Conservation (phyloP, 352 stramenopile species). For the Globisporangium paroecandrum region DNA sequence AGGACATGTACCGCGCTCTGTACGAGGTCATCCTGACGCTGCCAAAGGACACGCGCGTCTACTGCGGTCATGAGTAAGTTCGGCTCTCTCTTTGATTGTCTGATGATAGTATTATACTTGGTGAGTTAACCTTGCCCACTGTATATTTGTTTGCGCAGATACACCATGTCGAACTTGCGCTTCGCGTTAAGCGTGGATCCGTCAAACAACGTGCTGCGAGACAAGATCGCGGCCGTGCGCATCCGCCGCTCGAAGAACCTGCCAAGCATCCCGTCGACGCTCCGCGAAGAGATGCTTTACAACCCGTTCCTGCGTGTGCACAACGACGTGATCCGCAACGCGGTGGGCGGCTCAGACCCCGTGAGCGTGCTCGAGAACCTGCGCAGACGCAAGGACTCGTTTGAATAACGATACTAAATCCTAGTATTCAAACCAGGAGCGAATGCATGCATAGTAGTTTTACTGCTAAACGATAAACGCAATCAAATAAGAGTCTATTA, state of each 20-base stretch:
- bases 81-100: background rate
- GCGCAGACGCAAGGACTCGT: constrained; percentile 72
- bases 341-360: constrained; percentile 70
- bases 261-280: constrained; percentile 89
- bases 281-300: constrained; percentile 86
- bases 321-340: constrained; percentile 78
- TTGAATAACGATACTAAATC: constrained; percentile 31
- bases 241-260: constrained; percentile 79
- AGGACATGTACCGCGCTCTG: constrained; percentile 87
- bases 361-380: constrained; percentile 80
- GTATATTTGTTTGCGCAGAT: constrained; percentile 28
- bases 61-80: constrained; percentile 82
- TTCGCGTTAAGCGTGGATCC: constrained; percentile 93
- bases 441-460: background rate
- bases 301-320: constrained; percentile 86
- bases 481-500: constrained; percentile 14
- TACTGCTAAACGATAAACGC: background rate
- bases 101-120: background rate
- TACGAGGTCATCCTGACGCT: constrained; percentile 86
- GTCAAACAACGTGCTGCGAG: constrained; percentile 79
- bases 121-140: background rate
- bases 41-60: constrained; percentile 84
- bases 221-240: constrained; percentile 84
- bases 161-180: constrained; percentile 91
- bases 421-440: background rate